Evolutionary conservation across 78 protist genomes (phyloP), one percentile per base, ranked within the genome.

Genomic region (Isochrysis galbana): DNA sequence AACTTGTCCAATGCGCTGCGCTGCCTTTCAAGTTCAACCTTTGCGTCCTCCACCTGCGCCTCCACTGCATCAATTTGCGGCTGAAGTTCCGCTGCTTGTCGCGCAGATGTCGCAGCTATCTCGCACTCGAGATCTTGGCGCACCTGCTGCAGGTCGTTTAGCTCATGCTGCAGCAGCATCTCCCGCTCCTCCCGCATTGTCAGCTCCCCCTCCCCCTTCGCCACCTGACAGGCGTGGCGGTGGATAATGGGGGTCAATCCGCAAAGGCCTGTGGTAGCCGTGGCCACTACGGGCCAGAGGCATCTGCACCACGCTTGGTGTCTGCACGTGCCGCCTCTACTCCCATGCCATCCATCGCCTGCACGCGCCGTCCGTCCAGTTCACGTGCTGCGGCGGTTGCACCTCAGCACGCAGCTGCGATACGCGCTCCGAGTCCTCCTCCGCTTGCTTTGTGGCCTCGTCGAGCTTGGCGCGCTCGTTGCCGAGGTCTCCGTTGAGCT

Each of bases 181-280:
- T 78, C 93, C 5, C 89, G 74, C 67, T 91, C 93, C 45, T 91
- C 93, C 47, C 93, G 69, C 55, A 80, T 1, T 41, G 84, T 80
- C 14, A 91, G 70, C 90, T 91, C 93, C 25, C 45, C 69, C 67
- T 80, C 90, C 22, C 89, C 93, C 32, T 84, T 84, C 45, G 45
- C 69, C 0, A 84, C 29, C n/a, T n/a, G n/a, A n/a, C n/a, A n/a
- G n/a, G n/a, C n/a, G n/a, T n/a, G n/a, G n/a, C n/a, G n/a, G n/a
- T n/a, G n/a, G n/a, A n/a, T n/a, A n/a, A n/a, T n/a, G n/a, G n/a
- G n/a, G n/a, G n/a, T n/a, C n/a, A n/a, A n/a, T n/a, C n/a, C n/a
- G n/a, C n/a, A n/a, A n/a, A n/a, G n/a, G n/a, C n/a, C n/a, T n/a
- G n/a, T n/a, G n/a, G n/a, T n/a, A n/a, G n/a, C n/a, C n/a, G n/a